A percentile compares a stretch with the other conserved stretches of the same genome.
Evolutionary conservation across 169 alveolate species (phyloP).

Genomic region (Plasmodium yoelii): DNA sequence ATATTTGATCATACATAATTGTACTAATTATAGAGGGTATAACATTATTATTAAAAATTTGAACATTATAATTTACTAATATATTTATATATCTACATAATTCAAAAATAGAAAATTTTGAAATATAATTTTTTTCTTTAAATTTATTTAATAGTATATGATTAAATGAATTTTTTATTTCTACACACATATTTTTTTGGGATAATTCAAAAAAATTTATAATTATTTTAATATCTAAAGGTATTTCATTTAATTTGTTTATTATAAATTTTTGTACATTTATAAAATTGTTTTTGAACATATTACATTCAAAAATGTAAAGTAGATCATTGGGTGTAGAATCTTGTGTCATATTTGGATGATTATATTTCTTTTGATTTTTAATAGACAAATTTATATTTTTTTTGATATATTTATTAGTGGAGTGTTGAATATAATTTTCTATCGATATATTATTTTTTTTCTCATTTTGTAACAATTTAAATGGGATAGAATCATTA

Average conservation of each 20-base stretch:
- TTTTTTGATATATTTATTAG: too few species aligned
- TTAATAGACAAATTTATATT: too few species aligned
- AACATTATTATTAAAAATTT: neutral
- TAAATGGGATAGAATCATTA: too few species aligned
- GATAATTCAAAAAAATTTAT: conserved; percentile 12
- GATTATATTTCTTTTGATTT: too few species aligned
- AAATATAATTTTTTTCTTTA: neutral
- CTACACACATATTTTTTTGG: conserved; percentile 1
- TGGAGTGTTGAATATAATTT: too few species aligned
- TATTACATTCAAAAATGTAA: too few species aligned
- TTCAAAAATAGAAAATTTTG: conserved; percentile 33
- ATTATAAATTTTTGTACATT: neutral
- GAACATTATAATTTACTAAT: conserved; percentile 14
- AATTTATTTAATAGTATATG: conserved; percentile 1
- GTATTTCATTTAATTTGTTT: neutral
- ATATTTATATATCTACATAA: conserved; percentile 46
- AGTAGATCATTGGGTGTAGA: too few species aligned
- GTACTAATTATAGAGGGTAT: conserved; percentile 3
- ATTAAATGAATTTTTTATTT: neutral
- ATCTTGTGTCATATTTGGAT: too few species aligned
- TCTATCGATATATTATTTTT: too few species aligned
- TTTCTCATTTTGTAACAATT: too few species aligned
- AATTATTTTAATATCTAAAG: conserved; percentile 10
- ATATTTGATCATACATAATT: conserved; percentile 15
- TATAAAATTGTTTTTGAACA: too few species aligned